Conservation (phyloP, 345 rosid genomes). For the Citrus australasica region DNA sequence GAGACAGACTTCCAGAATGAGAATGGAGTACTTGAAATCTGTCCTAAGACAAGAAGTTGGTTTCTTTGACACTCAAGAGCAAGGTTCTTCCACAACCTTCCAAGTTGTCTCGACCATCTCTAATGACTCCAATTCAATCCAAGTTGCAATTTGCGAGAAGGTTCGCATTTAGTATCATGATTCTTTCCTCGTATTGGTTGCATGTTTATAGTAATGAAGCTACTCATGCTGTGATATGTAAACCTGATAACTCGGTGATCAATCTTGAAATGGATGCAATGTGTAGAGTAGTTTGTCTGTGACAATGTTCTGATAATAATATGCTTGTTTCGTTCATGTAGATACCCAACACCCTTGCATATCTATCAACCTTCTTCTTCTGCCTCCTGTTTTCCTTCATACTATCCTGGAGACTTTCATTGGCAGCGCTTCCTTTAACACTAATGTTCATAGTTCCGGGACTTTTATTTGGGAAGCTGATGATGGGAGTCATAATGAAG, state of each 20-base stretch:
- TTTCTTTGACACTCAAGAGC: conserved; percentile 62
- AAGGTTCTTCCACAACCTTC: conserved; percentile 55
- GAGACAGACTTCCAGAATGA: conserved; percentile 63
- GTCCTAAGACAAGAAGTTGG: conserved; percentile 68
- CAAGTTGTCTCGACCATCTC: conserved; percentile 63
- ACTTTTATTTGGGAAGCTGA: conserved; percentile 57
- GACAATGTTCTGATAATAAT: neutral
- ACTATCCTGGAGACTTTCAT: conserved; percentile 56
- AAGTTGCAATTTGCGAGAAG: conserved; percentile 68
- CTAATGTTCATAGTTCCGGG: conserved; percentile 54
- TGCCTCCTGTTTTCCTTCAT: conserved; percentile 48
- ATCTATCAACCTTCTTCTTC: conserved; percentile 46
- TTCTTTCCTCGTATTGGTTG: neutral
- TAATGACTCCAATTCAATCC: conserved; percentile 58
- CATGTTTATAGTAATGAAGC: neutral
- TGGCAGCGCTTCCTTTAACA: conserved; percentile 56
- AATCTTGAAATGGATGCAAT: neutral
- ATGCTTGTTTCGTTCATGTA: conserved; percentile 16
- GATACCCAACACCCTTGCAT: conserved; percentile 58
- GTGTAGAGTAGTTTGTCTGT: neutral
- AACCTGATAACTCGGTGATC: neutral
- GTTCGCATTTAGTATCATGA: conserved; percentile 20
- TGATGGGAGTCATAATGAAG: conserved; percentile 59
- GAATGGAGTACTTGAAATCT: conserved; percentile 56
- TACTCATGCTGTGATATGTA: neutral